Percentiles rank a stretch among this genome's conserved stretches.
Evolutionary conservation across 352 stramenopile species (phyloP).

Genomic region (Pythium sukuiense): DNA sequence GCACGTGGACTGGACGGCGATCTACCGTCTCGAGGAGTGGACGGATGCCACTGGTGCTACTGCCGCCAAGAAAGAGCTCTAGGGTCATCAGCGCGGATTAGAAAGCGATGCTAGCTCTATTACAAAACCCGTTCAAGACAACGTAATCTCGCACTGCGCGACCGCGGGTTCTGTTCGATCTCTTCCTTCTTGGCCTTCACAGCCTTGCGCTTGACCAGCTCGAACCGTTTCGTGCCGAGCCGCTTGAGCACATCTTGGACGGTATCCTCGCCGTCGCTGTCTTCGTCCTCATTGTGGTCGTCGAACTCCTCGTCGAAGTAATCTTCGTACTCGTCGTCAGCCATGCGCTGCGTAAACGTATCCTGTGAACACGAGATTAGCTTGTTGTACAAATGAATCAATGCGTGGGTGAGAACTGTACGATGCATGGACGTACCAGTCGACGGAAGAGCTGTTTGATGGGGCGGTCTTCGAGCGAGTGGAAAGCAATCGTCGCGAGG

Average conservation of each 20-base stretch:
- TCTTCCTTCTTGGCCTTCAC: slow-evolving; percentile 68
- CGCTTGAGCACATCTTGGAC: slow-evolving; percentile 14
- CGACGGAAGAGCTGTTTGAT: slow-evolving; percentile 79
- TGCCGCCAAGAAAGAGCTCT: slow-evolving; percentile 10
- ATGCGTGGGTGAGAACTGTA: no score
- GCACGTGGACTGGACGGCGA: slow-evolving; percentile 51
- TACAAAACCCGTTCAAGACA: slow-evolving; percentile 65
- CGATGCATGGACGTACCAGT: slow-evolving; percentile 55
- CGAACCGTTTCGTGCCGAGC: slow-evolving; percentile 45
- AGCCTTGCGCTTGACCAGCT: slow-evolving; percentile 62
- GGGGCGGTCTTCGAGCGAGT: slow-evolving; percentile 80
- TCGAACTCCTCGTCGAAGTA: slow-evolving; percentile 29
- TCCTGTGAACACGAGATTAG: slow-evolving; percentile 8
- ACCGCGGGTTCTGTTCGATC: slow-evolving; percentile 60
- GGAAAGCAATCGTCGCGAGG: slow-evolving; percentile 82
- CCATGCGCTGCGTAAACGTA: slow-evolving; percentile 14
- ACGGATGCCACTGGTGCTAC: slow-evolving; percentile 5
- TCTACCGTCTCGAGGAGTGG: slow-evolving; percentile 66
- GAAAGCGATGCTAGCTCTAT: background rate
- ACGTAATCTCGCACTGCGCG: slow-evolving; percentile 68
- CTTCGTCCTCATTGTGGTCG: slow-evolving; percentile 19
- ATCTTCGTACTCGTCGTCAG: slow-evolving; percentile 27
- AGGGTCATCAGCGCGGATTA: slow-evolving; percentile 32
- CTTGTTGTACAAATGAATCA: background rate
- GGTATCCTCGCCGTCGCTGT: slow-evolving; percentile 19